Evolutionary conservation across 2,329 filamentous ascomycete genomes (phyloP).

Genomic region (Paraconiothyrium brasiliense): DNA sequence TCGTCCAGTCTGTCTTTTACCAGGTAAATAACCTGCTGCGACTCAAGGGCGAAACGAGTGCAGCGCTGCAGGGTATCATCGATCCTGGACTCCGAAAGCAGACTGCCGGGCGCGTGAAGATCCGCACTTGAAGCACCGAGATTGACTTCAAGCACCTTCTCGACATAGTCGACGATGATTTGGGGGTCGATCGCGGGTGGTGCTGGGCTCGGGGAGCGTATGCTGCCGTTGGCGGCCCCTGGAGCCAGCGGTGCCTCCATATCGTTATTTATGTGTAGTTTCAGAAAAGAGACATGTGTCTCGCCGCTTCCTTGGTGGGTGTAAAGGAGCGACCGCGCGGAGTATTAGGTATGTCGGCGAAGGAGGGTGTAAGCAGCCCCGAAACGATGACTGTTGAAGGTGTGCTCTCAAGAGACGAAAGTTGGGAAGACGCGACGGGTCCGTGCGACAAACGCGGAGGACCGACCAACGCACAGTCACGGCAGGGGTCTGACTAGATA

Average conservation of each 20-base stretch:
- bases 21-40: slow-evolving; percentile 88
- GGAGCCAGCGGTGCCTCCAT: slow-evolving; percentile 55
- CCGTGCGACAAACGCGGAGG: slow-evolving; percentile 13
- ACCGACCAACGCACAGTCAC: slow-evolving; percentile 7
- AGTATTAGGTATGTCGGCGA: slow-evolving; percentile 16
- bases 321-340: slow-evolving; percentile 16
- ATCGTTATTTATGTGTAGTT: slow-evolving; percentile 33
- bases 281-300: slow-evolving; percentile 45
- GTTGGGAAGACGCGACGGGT: slow-evolving; percentile 30
- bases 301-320: slow-evolving; percentile 29
- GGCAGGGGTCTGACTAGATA: slow-evolving; percentile 12
- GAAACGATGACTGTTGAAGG: slow-evolving; percentile 34
- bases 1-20: slow-evolving; percentile 77
- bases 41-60: slow-evolving; percentile 86
- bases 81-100: slow-evolving; percentile 77
- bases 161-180: slow-evolving; percentile 59
- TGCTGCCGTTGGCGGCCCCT: slow-evolving; percentile 51
- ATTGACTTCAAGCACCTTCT: slow-evolving; percentile 58
- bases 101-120: slow-evolving; percentile 80
- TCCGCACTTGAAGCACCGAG: slow-evolving; percentile 71
- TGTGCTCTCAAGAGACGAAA: slow-evolving; percentile 29
- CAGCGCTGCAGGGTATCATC: slow-evolving; percentile 87
- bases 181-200: slow-evolving; percentile 57
- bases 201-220: slow-evolving; percentile 47
- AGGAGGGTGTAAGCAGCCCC: slow-evolving; percentile 22